These are phyloP conservation scores for Boletus insuetus DNA, from an alignment of 768 basidiomycete genomes.

Conservation along the genomic window DNA sequence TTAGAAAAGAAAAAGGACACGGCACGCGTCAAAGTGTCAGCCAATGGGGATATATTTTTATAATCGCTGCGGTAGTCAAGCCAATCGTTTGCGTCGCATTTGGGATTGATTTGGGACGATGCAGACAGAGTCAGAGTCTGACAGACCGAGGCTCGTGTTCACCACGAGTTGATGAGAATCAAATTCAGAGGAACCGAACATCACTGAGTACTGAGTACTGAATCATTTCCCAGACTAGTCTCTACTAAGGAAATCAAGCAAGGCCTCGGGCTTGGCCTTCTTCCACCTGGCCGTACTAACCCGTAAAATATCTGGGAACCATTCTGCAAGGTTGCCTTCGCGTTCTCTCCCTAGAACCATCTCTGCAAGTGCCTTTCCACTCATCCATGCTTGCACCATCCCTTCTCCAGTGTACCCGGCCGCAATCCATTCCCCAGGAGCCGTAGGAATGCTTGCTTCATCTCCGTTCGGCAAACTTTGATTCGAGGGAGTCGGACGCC, in stretches of 20 bases:
- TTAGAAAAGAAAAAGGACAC: not conserved
- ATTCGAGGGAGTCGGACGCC: conserved; percentile 31
- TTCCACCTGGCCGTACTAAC: conserved; percentile 50
- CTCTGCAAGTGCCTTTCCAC: conserved; percentile 55
- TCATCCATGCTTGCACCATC: conserved; percentile 70
- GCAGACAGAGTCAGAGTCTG: not conserved
- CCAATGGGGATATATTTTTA: not conserved
- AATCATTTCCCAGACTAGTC: not conserved
- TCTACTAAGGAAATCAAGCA: conserved; percentile 12
- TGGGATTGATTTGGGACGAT: no score
- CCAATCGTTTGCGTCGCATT: not conserved
- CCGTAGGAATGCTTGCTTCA: conserved; percentile 15
- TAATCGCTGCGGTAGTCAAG: not conserved
- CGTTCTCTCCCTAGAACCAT: conserved; percentile 50
- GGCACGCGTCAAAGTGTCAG: not conserved
- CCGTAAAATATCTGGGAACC: conserved; percentile 50
- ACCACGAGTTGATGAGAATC: no score
- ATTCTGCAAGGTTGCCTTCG: conserved; percentile 31
- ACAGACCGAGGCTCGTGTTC: not conserved
- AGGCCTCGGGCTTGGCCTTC: conserved; percentile 51
- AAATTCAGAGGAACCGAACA: no score
- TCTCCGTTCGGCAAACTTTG: not conserved
- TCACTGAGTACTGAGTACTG: no score
- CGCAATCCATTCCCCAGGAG: conserved; percentile 68
- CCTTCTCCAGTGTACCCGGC: conserved; percentile 74